Base-by-base conservation (phyloP, 2,329 filamentous ascomycete genomes). In the Byssothecium circinans region DNA sequence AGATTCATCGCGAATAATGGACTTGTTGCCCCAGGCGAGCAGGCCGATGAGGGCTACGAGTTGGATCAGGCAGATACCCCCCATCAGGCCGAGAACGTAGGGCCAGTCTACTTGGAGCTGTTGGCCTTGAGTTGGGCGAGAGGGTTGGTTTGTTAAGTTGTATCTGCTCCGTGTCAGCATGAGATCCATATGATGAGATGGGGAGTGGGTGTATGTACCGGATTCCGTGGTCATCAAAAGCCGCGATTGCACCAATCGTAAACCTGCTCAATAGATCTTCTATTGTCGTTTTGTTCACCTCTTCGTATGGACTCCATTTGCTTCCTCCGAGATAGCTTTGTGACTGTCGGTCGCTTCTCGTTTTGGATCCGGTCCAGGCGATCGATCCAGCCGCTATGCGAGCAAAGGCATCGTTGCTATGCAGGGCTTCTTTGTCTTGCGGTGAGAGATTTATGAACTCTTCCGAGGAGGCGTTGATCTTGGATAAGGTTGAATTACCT, bases 151-250 rank as follows among this genome's bases (percentile, higher is more conserved):
- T 0, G 17, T 37, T 8, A 67, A 33, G 7, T 53, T 56, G 29
- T 32, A 32, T 14, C 29, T 32, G 14, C 6, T n/a, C 14, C 6
- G 14, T 7, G 4, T 32, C 29, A 32, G 29, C 12, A 7, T n/a
- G 7, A 32, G 14, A 4, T n/a, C 14, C 29, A 32, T 8, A 32
- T 25, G 23, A 25, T 6, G 23, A n/a, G n/a, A 6, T 5, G 14
- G 12, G 14, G 14, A 32, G 6, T 4, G 12, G 14, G 14, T 8
- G 10, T 32, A 32, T 12, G 45, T 62, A 60, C 2, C 56, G 58
- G 8, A 61, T 50, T 8, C 67, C 65, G 22, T 68, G 65, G 36
- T 70, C 64, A 39, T 70, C 64, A 29, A 65, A 68, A 1, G 65
- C 64, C 0, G 67, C 66, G 4, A 69, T 55, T 0, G 66, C 59